phyloP scores from a whole-genome alignment of 345 rosid genomes.

The Nephelium lappaceum region DNA sequence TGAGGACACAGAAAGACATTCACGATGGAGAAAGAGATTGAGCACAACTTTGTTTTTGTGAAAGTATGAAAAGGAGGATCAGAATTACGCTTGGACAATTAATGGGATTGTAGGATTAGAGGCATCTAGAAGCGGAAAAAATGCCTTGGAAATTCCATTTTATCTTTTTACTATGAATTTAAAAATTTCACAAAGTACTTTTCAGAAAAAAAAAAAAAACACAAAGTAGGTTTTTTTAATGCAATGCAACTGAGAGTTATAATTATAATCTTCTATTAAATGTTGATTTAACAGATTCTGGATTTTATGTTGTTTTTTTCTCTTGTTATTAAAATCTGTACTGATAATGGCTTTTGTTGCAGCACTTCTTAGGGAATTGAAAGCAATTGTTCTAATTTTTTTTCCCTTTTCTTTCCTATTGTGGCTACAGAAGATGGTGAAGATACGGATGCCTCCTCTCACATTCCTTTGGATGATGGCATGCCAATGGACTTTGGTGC shows the following conservation, averaged over 20 bases:
- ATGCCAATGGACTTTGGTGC: slow-evolving; percentile 71
- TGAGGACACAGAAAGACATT: not conserved
- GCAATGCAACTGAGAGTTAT: not conserved
- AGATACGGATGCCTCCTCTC: slow-evolving; percentile 61
- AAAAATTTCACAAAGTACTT: not conserved
- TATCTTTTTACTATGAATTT: not conserved
- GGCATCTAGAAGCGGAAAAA: not conserved
- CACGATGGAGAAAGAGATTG: not conserved
- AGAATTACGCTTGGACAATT: no score
- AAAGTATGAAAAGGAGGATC: no score
- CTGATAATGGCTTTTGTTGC: not conserved
- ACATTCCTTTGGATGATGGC: slow-evolving; percentile 81
- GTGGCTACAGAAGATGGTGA: slow-evolving; percentile 75
- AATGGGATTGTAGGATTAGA: not conserved
- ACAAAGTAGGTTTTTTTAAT: not conserved
- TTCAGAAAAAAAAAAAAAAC: no score
- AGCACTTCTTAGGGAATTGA: no score
- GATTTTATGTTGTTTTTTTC: not conserved
- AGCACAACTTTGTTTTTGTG: not conserved
- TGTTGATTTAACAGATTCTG: not conserved
- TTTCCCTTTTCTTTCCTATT: not conserved
- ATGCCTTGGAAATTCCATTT: not conserved
- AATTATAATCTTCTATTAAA: not conserved
- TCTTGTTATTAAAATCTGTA: not conserved
- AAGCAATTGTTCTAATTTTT: not conserved